Evolutionary conservation across 1,139 yeast genomes (phyloP).

Genomic region (Debaryomyces sp.): DNA sequence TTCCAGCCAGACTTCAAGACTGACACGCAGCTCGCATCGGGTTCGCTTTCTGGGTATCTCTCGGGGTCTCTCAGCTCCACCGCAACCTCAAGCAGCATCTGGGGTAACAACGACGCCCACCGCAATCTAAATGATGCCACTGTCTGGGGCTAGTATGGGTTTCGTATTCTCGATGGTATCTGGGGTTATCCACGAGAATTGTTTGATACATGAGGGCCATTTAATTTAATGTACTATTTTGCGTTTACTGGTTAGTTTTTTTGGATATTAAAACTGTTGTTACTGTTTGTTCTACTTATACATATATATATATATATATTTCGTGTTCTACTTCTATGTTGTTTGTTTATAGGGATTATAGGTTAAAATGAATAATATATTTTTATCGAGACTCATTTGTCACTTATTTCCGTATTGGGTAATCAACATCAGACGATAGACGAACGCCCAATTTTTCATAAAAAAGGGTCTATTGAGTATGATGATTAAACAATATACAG

Average conservation of each 20-base stretch:
- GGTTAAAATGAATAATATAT: not conserved
- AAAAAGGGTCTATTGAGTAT: conserved; percentile 4
- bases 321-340: not conserved
- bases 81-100: conserved; percentile 4
- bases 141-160: conserved; percentile 20
- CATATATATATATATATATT: not conserved
- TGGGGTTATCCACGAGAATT: not conserved
- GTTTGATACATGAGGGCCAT: not conserved
- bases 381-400: conserved; percentile 1
- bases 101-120: conserved; percentile 11
- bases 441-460: conserved; percentile 9
- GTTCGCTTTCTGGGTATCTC: not conserved
- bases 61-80: conserved; percentile 2
- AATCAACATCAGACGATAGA: conserved; percentile 9
- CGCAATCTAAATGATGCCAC: conserved; percentile 16
- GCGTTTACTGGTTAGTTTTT: not conserved
- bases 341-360: conserved; percentile 7
- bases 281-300: not conserved
- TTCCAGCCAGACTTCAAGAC: conserved; percentile 20
- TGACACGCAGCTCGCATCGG: not conserved
- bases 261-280: not conserved
- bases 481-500: not conserved
- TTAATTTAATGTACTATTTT: not conserved
- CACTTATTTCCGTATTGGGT: conserved; percentile 8
- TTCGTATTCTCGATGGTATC: not conserved